These are phyloP conservation scores for Helicocarpus griseus DNA, from an alignment of 2,329 filamentous ascomycete species.

Conservation along the genomic window DNA sequence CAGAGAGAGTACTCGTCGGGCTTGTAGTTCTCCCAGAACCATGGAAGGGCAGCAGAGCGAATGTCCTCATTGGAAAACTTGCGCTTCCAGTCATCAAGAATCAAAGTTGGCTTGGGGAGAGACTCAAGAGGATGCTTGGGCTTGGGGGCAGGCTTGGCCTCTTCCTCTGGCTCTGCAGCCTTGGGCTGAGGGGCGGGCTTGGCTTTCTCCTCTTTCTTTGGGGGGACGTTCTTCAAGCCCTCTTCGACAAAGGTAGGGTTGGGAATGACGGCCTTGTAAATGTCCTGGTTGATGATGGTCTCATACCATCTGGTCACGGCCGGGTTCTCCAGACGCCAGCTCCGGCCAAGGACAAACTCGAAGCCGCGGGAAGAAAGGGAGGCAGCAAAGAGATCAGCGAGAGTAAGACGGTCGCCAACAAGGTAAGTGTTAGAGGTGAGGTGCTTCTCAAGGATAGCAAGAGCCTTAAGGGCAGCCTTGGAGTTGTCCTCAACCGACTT, in stretches of 20 bases:
- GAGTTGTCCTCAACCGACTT: slow-evolving; percentile 77
- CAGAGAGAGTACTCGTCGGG: slow-evolving; percentile 94
- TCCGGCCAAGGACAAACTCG: slow-evolving; percentile 87
- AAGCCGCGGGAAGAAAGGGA: slow-evolving; percentile 77
- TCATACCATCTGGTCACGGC: slow-evolving; percentile 88
- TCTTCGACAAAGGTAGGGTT: slow-evolving; percentile 73
- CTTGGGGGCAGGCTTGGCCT: slow-evolving; percentile 64
- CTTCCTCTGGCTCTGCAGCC: slow-evolving; percentile 46
- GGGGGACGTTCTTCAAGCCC: slow-evolving; percentile 62
- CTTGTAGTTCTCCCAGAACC: slow-evolving; percentile 97
- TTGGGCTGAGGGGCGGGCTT: slow-evolving; percentile 51
- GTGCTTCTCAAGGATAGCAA: slow-evolving; percentile 73
- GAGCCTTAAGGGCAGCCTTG: slow-evolving; percentile 57
- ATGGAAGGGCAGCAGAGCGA: slow-evolving; percentile 70
- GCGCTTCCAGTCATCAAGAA: slow-evolving; percentile 97
- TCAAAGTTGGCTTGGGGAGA: slow-evolving; percentile 68
- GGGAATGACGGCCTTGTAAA: slow-evolving; percentile 71
- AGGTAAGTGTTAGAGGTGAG: slow-evolving; percentile 91
- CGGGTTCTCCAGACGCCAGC: slow-evolving; percentile 74
- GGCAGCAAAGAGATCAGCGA: slow-evolving; percentile 83
- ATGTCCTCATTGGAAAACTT: slow-evolving; percentile 96
- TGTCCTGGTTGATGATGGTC: slow-evolving; percentile 85
- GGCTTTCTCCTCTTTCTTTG: slow-evolving; percentile 57
- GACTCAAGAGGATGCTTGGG: slow-evolving; percentile 91
- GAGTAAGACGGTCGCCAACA: slow-evolving; percentile 92